phyloP scores from a whole-genome alignment of 2,329 filamentous ascomycete genomes.

The Diaporthe eres region DNA sequence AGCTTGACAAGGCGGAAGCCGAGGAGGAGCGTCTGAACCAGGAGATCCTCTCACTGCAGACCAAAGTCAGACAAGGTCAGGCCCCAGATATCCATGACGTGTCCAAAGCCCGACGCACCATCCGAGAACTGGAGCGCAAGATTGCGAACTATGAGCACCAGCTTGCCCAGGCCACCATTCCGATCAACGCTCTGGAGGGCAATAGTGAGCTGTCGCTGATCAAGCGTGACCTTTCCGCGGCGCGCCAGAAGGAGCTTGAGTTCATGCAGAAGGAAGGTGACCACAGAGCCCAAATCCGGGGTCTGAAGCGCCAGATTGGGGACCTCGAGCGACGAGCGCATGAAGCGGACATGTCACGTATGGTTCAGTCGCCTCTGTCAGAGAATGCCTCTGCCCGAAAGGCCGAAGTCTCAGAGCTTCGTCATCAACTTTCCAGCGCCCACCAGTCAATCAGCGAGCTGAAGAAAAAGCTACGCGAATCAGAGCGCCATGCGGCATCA shows the following conservation, averaged over 20 bases:
- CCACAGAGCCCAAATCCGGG: slow-evolving; percentile 73
- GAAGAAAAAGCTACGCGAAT: slow-evolving; percentile 63
- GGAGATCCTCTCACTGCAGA: slow-evolving; percentile 67
- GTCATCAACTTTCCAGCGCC: slow-evolving; percentile 72
- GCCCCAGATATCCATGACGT: slow-evolving; percentile 67
- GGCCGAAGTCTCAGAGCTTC: slow-evolving; percentile 70
- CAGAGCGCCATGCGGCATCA: slow-evolving; percentile 61
- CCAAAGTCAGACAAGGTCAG: slow-evolving; percentile 58
- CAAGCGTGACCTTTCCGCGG: slow-evolving; percentile 73
- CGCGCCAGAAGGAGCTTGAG: slow-evolving; percentile 76
- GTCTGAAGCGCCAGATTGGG: slow-evolving; percentile 74
- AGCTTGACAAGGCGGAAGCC: slow-evolving; percentile 75
- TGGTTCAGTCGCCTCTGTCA: slow-evolving; percentile 63
- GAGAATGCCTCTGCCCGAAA: slow-evolving; percentile 66
- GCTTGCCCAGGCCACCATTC: slow-evolving; percentile 52
- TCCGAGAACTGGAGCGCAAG: slow-evolving; percentile 75
- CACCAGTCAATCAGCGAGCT: slow-evolving; percentile 72
- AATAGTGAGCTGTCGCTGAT: slow-evolving; percentile 71
- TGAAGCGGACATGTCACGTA: slow-evolving; percentile 70
- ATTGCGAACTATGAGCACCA: slow-evolving; percentile 66
- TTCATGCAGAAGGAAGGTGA: slow-evolving; percentile 75
- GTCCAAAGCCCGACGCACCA: slow-evolving; percentile 71
- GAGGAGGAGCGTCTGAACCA: slow-evolving; percentile 75
- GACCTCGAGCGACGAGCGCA: slow-evolving; percentile 78
- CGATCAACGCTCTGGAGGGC: slow-evolving; percentile 53